A percentile compares a stretch with the other conserved stretches of the same genome.
Evolutionary conservation across 2,329 filamentous ascomycete genomes (phyloP).

Genomic region (Keithomyces neogunnii): DNA sequence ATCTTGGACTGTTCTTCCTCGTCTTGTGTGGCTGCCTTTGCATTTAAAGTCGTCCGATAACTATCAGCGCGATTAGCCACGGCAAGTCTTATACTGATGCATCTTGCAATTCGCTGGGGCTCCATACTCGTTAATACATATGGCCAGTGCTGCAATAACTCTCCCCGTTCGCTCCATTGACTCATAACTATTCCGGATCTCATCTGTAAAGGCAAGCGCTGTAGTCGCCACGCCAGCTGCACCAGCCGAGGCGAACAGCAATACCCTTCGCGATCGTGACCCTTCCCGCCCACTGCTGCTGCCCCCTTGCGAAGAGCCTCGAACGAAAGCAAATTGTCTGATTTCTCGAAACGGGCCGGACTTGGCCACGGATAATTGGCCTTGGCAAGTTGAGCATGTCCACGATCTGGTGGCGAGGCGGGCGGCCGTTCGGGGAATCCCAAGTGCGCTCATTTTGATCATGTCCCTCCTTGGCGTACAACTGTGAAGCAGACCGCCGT

Average conservation of each 20-base stretch:
- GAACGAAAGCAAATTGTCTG: constrained; percentile 22
- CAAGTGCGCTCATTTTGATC: constrained; percentile 33
- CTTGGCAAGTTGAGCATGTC: constrained; percentile 39
- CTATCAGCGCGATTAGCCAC: constrained; percentile 34
- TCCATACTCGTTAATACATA: constrained; percentile 81
- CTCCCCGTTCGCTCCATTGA: constrained; percentile 70
- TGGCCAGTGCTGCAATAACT: constrained; percentile 63
- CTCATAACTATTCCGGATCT: constrained; percentile 68
- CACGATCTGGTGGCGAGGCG: constrained; percentile 31
- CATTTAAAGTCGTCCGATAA: constrained; percentile 78
- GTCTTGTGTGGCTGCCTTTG: constrained; percentile 52
- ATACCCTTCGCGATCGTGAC: constrained; percentile 17
- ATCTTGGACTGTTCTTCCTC: constrained; percentile 56
- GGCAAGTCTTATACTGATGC: background rate
- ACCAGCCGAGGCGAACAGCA: constrained; percentile 43
- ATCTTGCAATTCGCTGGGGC: background rate
- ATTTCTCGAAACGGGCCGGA: constrained; percentile 16
- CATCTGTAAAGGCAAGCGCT: constrained; percentile 49
- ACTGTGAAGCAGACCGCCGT: background rate
- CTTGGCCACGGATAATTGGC: constrained; percentile 26
- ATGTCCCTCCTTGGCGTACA: background rate
- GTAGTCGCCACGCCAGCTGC: constrained; percentile 40
- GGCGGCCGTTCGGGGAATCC: constrained; percentile 28
- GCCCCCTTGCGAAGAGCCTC: constrained; percentile 13
- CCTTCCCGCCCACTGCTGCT: constrained; percentile 8